Evolutionary conservation across 345 rosid genomes (phyloP).

Genomic region (Rhizophora apiculata): DNA sequence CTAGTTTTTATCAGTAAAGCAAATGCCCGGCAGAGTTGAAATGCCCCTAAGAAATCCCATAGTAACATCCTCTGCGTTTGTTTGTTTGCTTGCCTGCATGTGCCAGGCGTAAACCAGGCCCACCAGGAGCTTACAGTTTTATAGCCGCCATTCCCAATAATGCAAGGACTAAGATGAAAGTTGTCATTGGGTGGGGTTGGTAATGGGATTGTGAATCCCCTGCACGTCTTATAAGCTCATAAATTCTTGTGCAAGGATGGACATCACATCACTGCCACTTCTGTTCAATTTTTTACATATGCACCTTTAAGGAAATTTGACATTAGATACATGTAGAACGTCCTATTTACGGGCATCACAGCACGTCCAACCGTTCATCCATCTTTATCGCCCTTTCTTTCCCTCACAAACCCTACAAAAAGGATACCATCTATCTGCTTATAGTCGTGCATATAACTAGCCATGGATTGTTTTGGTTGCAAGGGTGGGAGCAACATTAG

Average conservation of each 20-base stretch:
- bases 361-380: neutral
- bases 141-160: too few relatives aligned
- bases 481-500: slow-evolving; percentile 32
- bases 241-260: slow-evolving; percentile 13
- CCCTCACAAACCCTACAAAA: neutral
- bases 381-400: neutral
- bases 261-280: too few relatives aligned
- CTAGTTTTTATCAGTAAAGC: too few relatives aligned
- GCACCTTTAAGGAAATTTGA: neutral
- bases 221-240: neutral
- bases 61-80: neutral
- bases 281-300: neutral
- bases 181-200: neutral
- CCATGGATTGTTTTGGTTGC: slow-evolving; percentile 49
- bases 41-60: neutral
- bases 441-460: neutral
- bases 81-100: neutral
- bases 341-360: slow-evolving; percentile 31
- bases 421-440: too few relatives aligned
- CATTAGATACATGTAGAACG: neutral
- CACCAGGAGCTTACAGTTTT: neutral
- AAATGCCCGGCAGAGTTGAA: neutral
- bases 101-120: neutral
- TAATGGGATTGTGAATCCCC: slow-evolving; percentile 19
- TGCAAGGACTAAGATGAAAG: neutral